Base-by-base conservation (phyloP, 176 grass and related monocot species). In the Aegilops sharonensis region DNA sequence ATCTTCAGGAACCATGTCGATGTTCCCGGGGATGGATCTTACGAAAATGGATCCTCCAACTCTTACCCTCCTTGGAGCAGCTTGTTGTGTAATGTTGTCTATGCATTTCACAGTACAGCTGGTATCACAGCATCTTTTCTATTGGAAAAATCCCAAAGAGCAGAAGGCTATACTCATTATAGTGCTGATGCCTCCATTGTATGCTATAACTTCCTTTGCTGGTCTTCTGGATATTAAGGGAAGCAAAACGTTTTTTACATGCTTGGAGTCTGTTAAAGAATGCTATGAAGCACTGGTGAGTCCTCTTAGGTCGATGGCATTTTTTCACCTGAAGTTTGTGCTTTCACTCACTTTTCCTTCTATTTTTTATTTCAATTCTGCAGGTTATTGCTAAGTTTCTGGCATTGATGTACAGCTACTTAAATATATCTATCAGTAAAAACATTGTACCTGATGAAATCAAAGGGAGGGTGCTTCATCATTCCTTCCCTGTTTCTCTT, bases 311-410 rank as follows among this genome's bases (percentile, higher is more conserved):
- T 82, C 24, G 54, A 54, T 21, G 14, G 39, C 54, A 73, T 81
- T 72, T 34, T 83, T 61, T 64, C 60, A 20, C 34, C 83, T 45
- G 40, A 47, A 21, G 67, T 67, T 85, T 47, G 36, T 14, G 71
- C 61, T 79, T 83, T 94, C 54, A 64, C 40, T 81, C 35, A 85
- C 61, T 34, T 85, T 29, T 15, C 82, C 36, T 68, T 43, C 57
- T 27, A 12, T 48, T 67, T 25, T 24, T 32, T 14, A 4, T 86
- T 81, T 24, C 15, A 68, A 72, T 72, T 91, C 12, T 90, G 56
- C 87, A 99, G 97, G 97, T 96, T 54, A 96, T 99, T 90, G 94
- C 97, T 76, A 99, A 99, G 85, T 96, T 99, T 79, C 85, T 99
- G 94, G 85, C 94, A 40, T 87, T 99, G 92, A 96, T 99, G 94